Evolutionary conservation across 805 yeast genomes (phyloP).

Genomic region (Candida easanensis): DNA sequence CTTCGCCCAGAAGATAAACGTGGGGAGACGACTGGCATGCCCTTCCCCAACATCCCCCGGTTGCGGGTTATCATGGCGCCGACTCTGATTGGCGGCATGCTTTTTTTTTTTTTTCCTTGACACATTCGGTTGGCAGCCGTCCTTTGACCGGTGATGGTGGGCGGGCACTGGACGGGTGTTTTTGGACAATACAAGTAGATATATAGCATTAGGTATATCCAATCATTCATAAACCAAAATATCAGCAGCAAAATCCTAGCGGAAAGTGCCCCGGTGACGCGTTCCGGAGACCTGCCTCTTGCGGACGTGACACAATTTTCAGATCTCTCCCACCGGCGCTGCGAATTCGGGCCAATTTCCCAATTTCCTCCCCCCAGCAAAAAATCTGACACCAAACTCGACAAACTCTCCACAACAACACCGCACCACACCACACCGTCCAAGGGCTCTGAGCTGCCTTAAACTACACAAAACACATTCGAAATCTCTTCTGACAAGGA

Average conservation of each 20-base stretch:
- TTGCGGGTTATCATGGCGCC: constrained; percentile 2
- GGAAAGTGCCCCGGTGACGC: background rate
- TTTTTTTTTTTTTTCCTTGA: constrained; percentile 4
- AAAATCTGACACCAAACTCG: constrained; percentile 12
- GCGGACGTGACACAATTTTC: constrained; percentile 5
- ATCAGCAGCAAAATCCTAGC: too few species aligned
- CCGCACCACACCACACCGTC: background rate
- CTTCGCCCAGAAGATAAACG: background rate
- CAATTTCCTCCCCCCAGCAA: background rate
- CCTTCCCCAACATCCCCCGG: background rate
- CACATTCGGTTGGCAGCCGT: constrained; percentile 5
- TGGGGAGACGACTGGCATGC: background rate
- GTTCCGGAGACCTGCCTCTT: background rate
- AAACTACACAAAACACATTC: too few species aligned
- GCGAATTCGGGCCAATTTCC: background rate
- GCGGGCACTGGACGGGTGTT: background rate
- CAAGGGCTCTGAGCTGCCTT: too few species aligned
- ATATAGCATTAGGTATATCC: too few species aligned
- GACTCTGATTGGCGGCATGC: constrained; percentile 8
- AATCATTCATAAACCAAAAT: too few species aligned
- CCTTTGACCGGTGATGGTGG: background rate
- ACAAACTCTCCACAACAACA: background rate
- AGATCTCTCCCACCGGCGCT: constrained; percentile 1
- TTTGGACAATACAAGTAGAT: too few species aligned
- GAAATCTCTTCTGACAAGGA: too few species aligned